These are phyloP conservation scores for Fusarium buxicola DNA, from an alignment of 2,329 filamentous ascomycete genomes.

Conservation along the genomic window DNA sequence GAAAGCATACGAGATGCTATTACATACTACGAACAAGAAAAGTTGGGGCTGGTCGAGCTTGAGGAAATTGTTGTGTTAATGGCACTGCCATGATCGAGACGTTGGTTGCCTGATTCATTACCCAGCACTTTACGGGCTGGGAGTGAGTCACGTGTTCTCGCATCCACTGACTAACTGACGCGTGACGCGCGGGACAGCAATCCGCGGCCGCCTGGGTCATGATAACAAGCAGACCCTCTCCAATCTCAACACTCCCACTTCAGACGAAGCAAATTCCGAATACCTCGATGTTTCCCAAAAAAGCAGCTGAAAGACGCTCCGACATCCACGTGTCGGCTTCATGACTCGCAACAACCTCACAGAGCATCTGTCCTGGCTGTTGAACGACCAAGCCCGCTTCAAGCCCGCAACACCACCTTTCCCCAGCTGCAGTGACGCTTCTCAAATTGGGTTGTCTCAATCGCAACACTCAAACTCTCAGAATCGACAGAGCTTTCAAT, in stretches of 20 bases:
- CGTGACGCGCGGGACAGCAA: conserved; percentile 44
- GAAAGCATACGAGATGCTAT: too few relatives aligned
- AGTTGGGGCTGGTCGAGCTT: too few relatives aligned
- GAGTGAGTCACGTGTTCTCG: conserved; percentile 45
- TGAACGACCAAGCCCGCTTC: conserved; percentile 59
- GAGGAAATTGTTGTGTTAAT: neutral
- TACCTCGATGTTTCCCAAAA: conserved; percentile 42
- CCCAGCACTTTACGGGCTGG: conserved; percentile 4
- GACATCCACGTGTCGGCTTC: conserved; percentile 54
- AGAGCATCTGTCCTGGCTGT: conserved; percentile 68
- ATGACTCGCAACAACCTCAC: conserved; percentile 73
- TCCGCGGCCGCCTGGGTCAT: conserved; percentile 27
- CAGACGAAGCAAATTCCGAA: conserved; percentile 18
- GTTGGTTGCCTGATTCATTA: conserved; percentile 17
- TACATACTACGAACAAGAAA: neutral
- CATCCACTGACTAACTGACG: conserved; percentile 52
- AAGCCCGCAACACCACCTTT: conserved; percentile 55
- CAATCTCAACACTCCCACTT: conserved; percentile 20
- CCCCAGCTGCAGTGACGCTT: conserved; percentile 49
- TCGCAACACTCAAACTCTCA: conserved; percentile 37
- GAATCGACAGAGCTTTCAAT: conserved; percentile 7
- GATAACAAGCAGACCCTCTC: conserved; percentile 40
- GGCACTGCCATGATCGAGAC: neutral
- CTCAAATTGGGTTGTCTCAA: conserved; percentile 43
- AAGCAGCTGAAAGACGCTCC: conserved; percentile 38